phyloP scores from a whole-genome alignment of 306 rosid species.

The Fagus sylvatica region DNA sequence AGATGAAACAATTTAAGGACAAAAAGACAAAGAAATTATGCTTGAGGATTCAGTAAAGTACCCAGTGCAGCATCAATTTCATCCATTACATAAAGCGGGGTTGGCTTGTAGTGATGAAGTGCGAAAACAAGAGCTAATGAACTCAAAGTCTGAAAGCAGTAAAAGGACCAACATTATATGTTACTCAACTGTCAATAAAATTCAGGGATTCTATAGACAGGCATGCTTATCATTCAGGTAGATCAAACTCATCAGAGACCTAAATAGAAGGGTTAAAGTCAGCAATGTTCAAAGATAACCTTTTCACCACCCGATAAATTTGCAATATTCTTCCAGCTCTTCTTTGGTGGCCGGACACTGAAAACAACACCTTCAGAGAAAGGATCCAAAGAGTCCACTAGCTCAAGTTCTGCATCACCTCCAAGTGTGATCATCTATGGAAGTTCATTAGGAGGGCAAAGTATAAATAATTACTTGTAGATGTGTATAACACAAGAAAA shows the following conservation, averaged over 20 bases:
- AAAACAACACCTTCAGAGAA: slow-evolving; percentile 98
- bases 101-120: slow-evolving; percentile 97
- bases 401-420: slow-evolving; percentile 98
- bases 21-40: neutral
- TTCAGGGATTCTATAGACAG: neutral
- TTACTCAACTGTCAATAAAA: neutral
- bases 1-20: neutral
- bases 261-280: neutral
- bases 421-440: slow-evolving; percentile 96
- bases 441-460: slow-evolving; percentile 7
- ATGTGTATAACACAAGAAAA: neutral
- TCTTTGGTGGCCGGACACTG: slow-evolving; percentile 97
- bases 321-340: slow-evolving; percentile 98
- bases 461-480: neutral
- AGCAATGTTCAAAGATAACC: slow-evolving; percentile 38
- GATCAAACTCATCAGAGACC: neutral
- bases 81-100: slow-evolving; percentile 97
- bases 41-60: slow-evolving; percentile 25
- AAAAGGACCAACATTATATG: slow-evolving; percentile 11
- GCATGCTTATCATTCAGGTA: slow-evolving; percentile 9
- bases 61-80: slow-evolving; percentile 98
- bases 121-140: slow-evolving; percentile 98
- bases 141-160: slow-evolving; percentile 80
- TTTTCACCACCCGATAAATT: slow-evolving; percentile 99
- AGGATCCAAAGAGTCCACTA: slow-evolving; percentile 96